phyloP scores from a whole-genome alignment of 345 rosid species.

The Eucalyptus victrix region DNA sequence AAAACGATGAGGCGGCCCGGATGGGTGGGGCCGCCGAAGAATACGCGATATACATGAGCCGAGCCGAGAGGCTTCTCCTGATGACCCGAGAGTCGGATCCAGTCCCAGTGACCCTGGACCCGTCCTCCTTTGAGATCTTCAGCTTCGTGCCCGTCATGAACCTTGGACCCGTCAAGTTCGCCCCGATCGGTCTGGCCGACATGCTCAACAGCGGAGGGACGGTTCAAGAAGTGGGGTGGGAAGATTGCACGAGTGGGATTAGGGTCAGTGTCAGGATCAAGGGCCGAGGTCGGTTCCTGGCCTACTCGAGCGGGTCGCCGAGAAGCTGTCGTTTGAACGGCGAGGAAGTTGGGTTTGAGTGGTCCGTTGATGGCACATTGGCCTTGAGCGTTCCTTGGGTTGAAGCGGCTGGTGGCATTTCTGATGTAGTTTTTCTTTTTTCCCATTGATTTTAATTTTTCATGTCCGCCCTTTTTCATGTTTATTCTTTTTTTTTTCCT shows the following conservation, averaged over 20 bases:
- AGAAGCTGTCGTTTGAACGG: conserved; percentile 36
- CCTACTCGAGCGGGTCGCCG: conserved; percentile 40
- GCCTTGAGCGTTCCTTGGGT: conserved; percentile 40
- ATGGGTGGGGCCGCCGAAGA: conserved; percentile 29
- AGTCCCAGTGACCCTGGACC: conserved; percentile 29
- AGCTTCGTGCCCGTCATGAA: conserved; percentile 41
- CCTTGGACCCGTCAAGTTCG: conserved; percentile 27
- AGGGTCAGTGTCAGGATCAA: conserved; percentile 23
- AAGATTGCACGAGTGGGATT: neutral
- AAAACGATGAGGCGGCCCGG: neutral
- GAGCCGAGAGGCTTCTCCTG: conserved; percentile 22
- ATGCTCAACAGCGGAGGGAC: conserved; percentile 82
- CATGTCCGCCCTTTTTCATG: neutral
- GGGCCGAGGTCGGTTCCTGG: conserved; percentile 56
- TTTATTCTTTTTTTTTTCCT: neutral
- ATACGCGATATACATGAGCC: conserved; percentile 35
- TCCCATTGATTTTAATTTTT: neutral
- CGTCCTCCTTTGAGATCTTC: conserved; percentile 68
- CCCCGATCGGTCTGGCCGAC: conserved; percentile 50
- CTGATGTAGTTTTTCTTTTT: neutral
- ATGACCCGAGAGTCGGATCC: conserved; percentile 23
- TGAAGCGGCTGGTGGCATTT: neutral
- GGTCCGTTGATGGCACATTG: conserved; percentile 46
- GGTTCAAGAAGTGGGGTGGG: conserved; percentile 19
- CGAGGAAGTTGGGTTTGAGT: conserved; percentile 19